Conservation (phyloP, 228 moss, liverwort and hornwort genomes). For the Sphagnum magellanicum region DNA sequence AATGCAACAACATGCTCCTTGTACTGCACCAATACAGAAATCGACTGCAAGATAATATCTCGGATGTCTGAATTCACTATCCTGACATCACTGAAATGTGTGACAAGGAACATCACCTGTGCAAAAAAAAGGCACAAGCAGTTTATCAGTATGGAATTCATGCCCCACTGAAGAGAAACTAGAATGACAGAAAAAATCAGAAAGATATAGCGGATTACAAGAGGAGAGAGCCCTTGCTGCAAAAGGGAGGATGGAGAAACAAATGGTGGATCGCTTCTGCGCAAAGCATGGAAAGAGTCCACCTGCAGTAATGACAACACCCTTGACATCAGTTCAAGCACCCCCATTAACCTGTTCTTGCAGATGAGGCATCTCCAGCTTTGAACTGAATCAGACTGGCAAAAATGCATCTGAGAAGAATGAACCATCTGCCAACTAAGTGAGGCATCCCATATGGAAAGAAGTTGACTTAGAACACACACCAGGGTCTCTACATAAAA, state of each 20-base stretch:
- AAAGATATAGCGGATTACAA: slow-evolving; percentile 29
- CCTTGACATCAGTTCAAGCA: neutral
- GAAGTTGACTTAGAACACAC: slow-evolving; percentile 4
- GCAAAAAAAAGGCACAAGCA: neutral
- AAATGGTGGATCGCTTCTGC: slow-evolving; percentile 92
- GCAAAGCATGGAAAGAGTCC: slow-evolving; percentile 93
- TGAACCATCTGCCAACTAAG: too few species aligned
- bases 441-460: too few species aligned
- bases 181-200: neutral
- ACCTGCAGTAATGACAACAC: slow-evolving; percentile 31
- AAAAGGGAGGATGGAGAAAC: slow-evolving; percentile 84
- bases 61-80: slow-evolving; percentile 94
- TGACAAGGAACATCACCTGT: slow-evolving; percentile 89
- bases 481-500: slow-evolving; percentile 98
- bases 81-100: slow-evolving; percentile 78
- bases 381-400: too few species aligned
- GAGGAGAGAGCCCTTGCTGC: slow-evolving; percentile 90
- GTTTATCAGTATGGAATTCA: neutral
- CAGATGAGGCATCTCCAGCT: too few species aligned
- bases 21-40: slow-evolving; percentile 88
- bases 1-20: slow-evolving; percentile 91
- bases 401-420: too few species aligned
- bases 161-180: neutral
- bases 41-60: slow-evolving; percentile 80
- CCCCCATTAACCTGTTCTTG: too few species aligned